Percentiles rank a stretch among this genome's conserved stretches.
Conservation (phyloP, 129 eudicot species). For the Ambrosia artemisiifolia region DNA sequence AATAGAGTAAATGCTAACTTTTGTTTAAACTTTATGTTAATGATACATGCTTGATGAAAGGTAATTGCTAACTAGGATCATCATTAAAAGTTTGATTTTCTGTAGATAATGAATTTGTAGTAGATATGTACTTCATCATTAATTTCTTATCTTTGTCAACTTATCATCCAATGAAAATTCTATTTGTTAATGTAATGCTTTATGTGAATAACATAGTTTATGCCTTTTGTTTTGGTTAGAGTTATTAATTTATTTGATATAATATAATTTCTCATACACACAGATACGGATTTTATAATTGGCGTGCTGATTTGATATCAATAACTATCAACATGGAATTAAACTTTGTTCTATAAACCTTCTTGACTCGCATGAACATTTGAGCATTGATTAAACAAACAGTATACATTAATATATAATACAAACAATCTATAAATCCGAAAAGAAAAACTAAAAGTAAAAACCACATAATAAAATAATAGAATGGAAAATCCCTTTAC, state of each 20-base stretch:
- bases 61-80: conserved; percentile 20
- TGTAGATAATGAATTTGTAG: conserved; percentile 22
- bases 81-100: conserved; percentile 27
- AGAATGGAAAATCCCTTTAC: no score
- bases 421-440: no score
- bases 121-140: conserved; percentile 27
- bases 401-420: no score
- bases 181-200: conserved; percentile 1
- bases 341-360: no score
- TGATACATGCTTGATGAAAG: conserved; percentile 8
- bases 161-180: conserved; percentile 1
- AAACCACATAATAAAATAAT: no score
- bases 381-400: no score
- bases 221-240: neutral
- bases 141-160: conserved; percentile 15
- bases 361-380: no score
- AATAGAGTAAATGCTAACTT: conserved; percentile 1
- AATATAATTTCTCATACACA: no score
- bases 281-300: no score
- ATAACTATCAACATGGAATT: no score
- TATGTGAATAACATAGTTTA: neutral
- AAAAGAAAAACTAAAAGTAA: no score
- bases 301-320: no score
- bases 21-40: conserved; percentile 2
- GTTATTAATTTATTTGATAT: neutral